Conservation (phyloP, 768 basidiomycete species). For the Lactarius sanguifluus region DNA sequence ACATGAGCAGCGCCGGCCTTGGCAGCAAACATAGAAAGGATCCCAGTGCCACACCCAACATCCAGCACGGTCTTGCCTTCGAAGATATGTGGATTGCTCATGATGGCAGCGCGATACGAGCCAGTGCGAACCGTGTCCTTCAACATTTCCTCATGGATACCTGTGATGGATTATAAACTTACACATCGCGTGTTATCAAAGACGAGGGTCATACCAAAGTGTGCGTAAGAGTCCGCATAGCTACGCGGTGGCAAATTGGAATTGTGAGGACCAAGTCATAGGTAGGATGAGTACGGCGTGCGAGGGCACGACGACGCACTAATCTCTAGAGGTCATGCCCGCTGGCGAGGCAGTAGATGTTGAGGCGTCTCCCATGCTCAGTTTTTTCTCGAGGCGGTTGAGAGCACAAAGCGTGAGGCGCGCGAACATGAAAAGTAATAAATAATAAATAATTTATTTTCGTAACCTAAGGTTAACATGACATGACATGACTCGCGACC, state of each 20-base stretch:
- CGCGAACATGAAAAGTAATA: not conserved
- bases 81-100: slow-evolving; percentile 94
- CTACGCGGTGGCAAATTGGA: slow-evolving; percentile 41
- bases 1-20: slow-evolving; percentile 94
- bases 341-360: slow-evolving; percentile 22
- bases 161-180: slow-evolving; percentile 41
- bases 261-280: slow-evolving; percentile 13
- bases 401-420: not conserved
- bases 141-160: slow-evolving; percentile 99
- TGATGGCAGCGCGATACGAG: slow-evolving; percentile 91
- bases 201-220: slow-evolving; percentile 64
- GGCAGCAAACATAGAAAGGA: slow-evolving; percentile 96
- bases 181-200: not conserved
- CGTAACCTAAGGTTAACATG: not conserved
- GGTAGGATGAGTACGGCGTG: slow-evolving; percentile 25
- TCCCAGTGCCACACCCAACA: slow-evolving; percentile 98
- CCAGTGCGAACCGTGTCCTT: slow-evolving; percentile 95
- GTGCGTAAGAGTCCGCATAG: slow-evolving; percentile 95
- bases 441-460: not conserved
- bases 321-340: slow-evolving; percentile 82
- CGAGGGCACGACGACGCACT: slow-evolving; percentile 50
- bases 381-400: not conserved
- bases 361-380: slow-evolving; percentile 22
- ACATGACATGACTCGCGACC: not conserved
- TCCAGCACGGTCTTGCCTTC: slow-evolving; percentile 96